A percentile compares a stretch with the other conserved stretches of the same genome.
These are phyloP conservation scores for Pogostemon cablin DNA, from an alignment of 257 asterid species.

Conservation along the genomic window DNA sequence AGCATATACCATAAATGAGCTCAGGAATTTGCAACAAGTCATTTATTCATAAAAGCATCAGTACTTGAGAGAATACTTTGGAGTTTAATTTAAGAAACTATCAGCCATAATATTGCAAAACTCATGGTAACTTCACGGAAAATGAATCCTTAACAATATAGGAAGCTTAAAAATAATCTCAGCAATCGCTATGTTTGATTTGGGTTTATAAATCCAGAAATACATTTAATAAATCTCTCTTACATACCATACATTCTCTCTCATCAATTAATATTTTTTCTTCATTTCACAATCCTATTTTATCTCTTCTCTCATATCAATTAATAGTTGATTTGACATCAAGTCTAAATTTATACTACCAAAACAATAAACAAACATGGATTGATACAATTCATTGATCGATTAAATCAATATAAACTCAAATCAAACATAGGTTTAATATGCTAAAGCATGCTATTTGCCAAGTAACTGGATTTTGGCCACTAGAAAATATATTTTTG, in stretches of 20 bases:
- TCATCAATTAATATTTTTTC: too few species aligned
- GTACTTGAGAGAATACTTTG: neutral
- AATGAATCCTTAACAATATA: neutral
- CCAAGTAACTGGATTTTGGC: neutral
- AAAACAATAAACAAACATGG: too few species aligned
- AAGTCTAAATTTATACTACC: too few species aligned
- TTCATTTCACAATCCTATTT: too few species aligned
- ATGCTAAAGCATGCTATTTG: neutral
- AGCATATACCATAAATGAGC: neutral
- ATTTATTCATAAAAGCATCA: neutral
- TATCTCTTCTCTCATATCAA: too few species aligned
- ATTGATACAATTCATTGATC: too few species aligned
- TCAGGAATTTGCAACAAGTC: neutral
- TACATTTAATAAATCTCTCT: too few species aligned
- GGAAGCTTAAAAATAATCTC: neutral
- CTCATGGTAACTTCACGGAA: neutral
- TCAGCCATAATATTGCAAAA: neutral
- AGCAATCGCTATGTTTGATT: neutral
- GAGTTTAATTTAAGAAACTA: neutral
- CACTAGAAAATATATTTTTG: neutral
- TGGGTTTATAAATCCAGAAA: too few species aligned
- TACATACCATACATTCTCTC: too few species aligned
- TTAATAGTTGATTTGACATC: too few species aligned
- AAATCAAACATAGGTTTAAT: too few species aligned
- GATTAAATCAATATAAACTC: too few species aligned